These are phyloP conservation scores for Mycena galopus DNA, from an alignment of 768 basidiomycete genomes.

Conservation along the genomic window DNA sequence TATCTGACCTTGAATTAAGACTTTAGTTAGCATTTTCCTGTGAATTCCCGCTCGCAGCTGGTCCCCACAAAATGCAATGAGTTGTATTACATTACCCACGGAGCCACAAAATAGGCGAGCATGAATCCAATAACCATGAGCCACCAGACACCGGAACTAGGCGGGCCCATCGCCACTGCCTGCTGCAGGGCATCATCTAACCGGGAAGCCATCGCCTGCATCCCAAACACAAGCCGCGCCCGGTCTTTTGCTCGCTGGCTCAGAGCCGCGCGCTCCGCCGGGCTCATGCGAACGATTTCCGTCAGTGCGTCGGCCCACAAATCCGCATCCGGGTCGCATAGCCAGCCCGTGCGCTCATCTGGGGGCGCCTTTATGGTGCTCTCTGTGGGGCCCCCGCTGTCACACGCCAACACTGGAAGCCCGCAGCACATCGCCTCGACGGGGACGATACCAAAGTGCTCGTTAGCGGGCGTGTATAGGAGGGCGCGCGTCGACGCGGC, in stretches of 20 bases:
- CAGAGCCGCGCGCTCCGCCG: constrained; percentile 61
- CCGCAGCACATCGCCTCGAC: constrained; percentile 96
- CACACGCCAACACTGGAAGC: constrained; percentile 88
- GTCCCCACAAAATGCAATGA: not conserved
- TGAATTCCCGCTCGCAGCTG: not conserved
- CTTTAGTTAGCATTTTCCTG: not conserved
- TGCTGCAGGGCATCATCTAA: constrained; percentile 68
- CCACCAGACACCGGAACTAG: constrained; percentile 36
- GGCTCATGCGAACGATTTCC: constrained; percentile 65
- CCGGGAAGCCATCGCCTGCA: constrained; percentile 77
- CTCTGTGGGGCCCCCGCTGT: constrained; percentile 92
- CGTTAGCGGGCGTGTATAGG: constrained; percentile 94
- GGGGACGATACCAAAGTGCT: constrained; percentile 98
- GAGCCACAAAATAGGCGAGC: constrained; percentile 24
- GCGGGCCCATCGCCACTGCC: constrained; percentile 68
- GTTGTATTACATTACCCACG: constrained; percentile 11
- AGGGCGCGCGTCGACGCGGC: constrained; percentile 76
- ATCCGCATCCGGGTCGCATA: constrained; percentile 70
- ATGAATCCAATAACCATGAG: constrained; percentile 27
- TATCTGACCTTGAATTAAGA: not conserved
- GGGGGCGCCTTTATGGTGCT: constrained; percentile 64
- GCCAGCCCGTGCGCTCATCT: constrained; percentile 79
- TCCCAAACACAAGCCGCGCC: constrained; percentile 77
- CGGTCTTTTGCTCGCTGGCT: constrained; percentile 68
- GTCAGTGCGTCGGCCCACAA: constrained; percentile 79